These are phyloP conservation scores for Colletotrichum falcatum DNA, from an alignment of 2,329 filamentous ascomycete species.

Conservation along the genomic window DNA sequence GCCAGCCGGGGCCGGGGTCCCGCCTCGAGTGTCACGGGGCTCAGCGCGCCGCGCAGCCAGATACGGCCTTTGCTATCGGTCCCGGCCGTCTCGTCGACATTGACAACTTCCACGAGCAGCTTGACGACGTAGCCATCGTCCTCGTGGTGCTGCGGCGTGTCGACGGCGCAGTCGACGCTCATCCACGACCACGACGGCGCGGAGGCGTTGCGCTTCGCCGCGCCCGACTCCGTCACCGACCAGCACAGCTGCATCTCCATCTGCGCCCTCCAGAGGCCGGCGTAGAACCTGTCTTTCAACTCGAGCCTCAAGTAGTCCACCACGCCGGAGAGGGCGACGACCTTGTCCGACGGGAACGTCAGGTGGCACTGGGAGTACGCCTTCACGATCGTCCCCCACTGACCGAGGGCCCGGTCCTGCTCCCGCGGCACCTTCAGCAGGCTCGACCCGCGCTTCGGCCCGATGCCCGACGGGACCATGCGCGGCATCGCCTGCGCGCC, in stretches of 20 bases:
- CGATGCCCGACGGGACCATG: background rate
- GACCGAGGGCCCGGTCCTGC: background rate
- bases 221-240: background rate
- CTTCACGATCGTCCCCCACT: background rate
- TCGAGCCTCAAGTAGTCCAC: background rate
- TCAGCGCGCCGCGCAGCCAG: background rate
- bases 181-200: background rate
- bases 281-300: background rate
- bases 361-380: background rate
- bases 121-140: background rate
- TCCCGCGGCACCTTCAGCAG: background rate
- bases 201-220: background rate
- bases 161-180: background rate
- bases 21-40: background rate
- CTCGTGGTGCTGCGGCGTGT: background rate
- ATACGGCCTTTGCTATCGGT: background rate
- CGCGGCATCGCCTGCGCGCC: background rate
- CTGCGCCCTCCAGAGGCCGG: background rate
- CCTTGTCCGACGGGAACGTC: background rate
- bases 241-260: slow-evolving; percentile 2
- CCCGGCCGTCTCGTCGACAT: background rate
- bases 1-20: background rate
- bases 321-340: background rate
- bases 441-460: background rate
- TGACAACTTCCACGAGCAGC: background rate